Evolutionary conservation across 2,329 filamentous ascomycete species (phyloP).

Genomic region (Phyllosticta citrichinensis): DNA sequence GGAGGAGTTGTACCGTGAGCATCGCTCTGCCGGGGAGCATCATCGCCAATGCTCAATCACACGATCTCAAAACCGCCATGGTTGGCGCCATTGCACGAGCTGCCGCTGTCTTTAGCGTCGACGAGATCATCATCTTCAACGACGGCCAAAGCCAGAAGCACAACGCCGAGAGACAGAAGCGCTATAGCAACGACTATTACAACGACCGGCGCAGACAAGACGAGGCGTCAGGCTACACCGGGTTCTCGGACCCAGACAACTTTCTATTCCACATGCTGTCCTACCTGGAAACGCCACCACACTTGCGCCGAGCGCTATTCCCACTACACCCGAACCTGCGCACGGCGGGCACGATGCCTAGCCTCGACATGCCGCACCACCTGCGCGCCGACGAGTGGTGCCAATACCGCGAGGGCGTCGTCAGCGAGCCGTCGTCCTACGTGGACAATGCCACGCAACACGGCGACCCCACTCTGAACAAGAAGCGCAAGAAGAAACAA

Average conservation of each 20-base stretch:
- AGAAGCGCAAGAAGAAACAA: constrained; percentile 32
- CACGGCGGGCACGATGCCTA: constrained; percentile 62
- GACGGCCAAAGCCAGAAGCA: constrained; percentile 43
- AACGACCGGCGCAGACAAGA: constrained; percentile 35
- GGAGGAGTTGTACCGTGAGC: constrained; percentile 63
- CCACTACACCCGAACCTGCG: constrained; percentile 69
- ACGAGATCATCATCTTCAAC: constrained; percentile 75
- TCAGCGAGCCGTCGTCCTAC: constrained; percentile 29
- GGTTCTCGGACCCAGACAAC: constrained; percentile 54
- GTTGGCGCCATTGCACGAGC: constrained; percentile 71
- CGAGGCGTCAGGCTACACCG: constrained; percentile 25
- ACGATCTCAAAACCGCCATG: constrained; percentile 64
- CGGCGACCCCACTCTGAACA: constrained; percentile 14
- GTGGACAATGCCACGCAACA: not conserved
- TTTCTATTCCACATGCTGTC: constrained; percentile 70
- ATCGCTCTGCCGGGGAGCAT: constrained; percentile 72
- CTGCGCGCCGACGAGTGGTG: constrained; percentile 67
- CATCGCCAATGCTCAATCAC: constrained; percentile 58
- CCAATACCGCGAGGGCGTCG: constrained; percentile 68
- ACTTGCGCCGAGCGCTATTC: constrained; percentile 67
- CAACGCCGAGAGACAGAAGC: constrained; percentile 12
- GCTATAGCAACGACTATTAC: constrained; percentile 21
- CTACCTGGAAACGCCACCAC: constrained; percentile 76
- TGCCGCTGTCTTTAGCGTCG: constrained; percentile 71
- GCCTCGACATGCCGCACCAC: constrained; percentile 78